These are phyloP conservation scores for Botrytis aclada DNA, from an alignment of 2,329 filamentous ascomycete species.

Conservation along the genomic window DNA sequence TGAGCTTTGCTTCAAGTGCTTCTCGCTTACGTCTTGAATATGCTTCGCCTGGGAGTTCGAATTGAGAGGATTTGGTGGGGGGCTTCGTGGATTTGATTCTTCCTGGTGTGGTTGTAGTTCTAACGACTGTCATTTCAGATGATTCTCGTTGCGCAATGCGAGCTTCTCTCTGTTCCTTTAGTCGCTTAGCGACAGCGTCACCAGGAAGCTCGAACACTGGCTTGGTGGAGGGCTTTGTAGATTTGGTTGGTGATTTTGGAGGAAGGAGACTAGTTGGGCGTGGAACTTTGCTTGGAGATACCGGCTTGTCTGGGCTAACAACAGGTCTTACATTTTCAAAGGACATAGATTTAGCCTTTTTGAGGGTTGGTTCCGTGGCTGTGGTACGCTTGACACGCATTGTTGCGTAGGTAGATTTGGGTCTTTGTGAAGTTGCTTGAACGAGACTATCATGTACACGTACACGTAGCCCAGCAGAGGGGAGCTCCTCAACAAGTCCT, in stretches of 20 bases:
- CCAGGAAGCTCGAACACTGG: constrained; percentile 61
- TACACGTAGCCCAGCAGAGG: neutral
- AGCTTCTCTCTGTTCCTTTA: constrained; percentile 58
- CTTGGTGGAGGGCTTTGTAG: constrained; percentile 52
- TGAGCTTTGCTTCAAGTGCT: constrained; percentile 53
- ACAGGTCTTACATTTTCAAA: constrained; percentile 24
- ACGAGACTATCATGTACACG: neutral
- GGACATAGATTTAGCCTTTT: constrained; percentile 33
- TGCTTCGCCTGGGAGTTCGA: constrained; percentile 62
- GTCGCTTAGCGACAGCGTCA: constrained; percentile 55
- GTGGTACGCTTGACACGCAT: constrained; percentile 43
- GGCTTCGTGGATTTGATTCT: constrained; percentile 50
- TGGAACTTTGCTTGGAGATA: constrained; percentile 28
- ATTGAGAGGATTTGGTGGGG: constrained; percentile 50
- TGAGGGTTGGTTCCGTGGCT: constrained; percentile 28
- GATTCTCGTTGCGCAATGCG: constrained; percentile 44
- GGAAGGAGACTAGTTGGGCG: constrained; percentile 44
- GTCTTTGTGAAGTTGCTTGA: constrained; percentile 33
- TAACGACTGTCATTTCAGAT: constrained; percentile 38
- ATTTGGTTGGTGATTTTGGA: constrained; percentile 48
- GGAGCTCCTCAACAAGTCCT: constrained; percentile 3
- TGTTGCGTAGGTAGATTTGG: constrained; percentile 41
- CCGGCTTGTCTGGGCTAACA: constrained; percentile 31
- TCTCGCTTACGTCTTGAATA: constrained; percentile 50
- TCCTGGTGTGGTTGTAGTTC: constrained; percentile 39